These are phyloP conservation scores for Sambucus nigra DNA, from an alignment of 129 eudicot genomes.

Conservation along the genomic window DNA sequence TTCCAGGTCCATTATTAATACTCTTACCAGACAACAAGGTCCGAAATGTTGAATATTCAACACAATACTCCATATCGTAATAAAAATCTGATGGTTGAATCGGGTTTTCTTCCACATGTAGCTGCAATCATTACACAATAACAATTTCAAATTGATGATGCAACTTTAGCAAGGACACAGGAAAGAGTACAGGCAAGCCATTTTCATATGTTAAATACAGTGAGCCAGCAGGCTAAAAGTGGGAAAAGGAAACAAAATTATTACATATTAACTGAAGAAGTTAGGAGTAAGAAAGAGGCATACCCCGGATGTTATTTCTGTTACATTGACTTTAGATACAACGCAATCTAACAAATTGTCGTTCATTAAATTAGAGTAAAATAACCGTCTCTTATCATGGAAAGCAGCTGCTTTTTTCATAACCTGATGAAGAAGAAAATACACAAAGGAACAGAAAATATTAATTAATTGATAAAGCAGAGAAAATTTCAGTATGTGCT, in stretches of 20 bases:
- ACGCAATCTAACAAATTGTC: slow-evolving; percentile 82
- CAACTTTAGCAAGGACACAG: background rate
- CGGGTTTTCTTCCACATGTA: slow-evolving; percentile 28
- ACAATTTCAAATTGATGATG: slow-evolving; percentile 9
- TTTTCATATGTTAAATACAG: too few species aligned
- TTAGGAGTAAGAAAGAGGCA: slow-evolving; percentile 14
- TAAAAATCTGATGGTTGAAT: slow-evolving; percentile 52
- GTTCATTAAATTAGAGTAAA: slow-evolving; percentile 66
- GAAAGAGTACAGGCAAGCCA: background rate
- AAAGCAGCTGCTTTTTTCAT: slow-evolving; percentile 48
- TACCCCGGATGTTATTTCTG: slow-evolving; percentile 47
- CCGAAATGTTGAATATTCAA: slow-evolving; percentile 84
- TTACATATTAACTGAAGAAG: background rate
- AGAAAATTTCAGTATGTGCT: background rate
- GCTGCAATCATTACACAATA: slow-evolving; percentile 35
- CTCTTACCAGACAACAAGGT: slow-evolving; percentile 49
- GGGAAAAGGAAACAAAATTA: background rate
- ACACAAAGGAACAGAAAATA: background rate
- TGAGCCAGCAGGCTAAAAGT: slow-evolving; percentile 1
- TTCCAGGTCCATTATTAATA: slow-evolving; percentile 8
- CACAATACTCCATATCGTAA: slow-evolving; percentile 92
- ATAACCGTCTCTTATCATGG: slow-evolving; percentile 76
- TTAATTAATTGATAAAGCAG: background rate
- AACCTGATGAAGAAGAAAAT: slow-evolving; percentile 40
- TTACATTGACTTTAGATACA: slow-evolving; percentile 57